phyloP scores from a whole-genome alignment of 2,329 filamentous ascomycete genomes.

The Clonostachys sp. region DNA sequence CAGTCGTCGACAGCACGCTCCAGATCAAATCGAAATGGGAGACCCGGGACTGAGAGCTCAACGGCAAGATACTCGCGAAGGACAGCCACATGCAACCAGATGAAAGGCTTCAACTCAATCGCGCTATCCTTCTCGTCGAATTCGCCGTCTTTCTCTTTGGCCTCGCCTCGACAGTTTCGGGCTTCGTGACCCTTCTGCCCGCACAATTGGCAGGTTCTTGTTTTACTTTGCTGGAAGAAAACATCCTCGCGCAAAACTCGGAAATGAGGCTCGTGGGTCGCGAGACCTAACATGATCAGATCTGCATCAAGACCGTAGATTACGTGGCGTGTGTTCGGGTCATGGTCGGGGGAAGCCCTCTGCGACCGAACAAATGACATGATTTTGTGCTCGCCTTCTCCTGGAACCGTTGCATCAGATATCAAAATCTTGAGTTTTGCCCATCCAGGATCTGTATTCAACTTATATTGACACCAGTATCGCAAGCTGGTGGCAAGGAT shows the following conservation, averaged over 20 bases:
- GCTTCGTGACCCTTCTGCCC: slow-evolving; percentile 90
- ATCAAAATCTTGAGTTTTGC: slow-evolving; percentile 96
- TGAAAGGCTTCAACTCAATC: slow-evolving; percentile 79
- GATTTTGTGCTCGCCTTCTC: slow-evolving; percentile 98
- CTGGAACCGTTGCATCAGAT: slow-evolving; percentile 94
- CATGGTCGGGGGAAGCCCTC: slow-evolving; percentile 81
- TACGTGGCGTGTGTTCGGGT: slow-evolving; percentile 95
- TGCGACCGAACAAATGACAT: slow-evolving; percentile 98
- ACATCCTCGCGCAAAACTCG: slow-evolving; percentile 95
- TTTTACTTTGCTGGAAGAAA: slow-evolving; percentile 83
- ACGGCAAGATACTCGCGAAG: slow-evolving; percentile 89
- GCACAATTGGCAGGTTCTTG: slow-evolving; percentile 80
- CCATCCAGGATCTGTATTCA: slow-evolving; percentile 96
- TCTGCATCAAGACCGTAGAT: slow-evolving; percentile 98
- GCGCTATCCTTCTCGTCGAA: slow-evolving; percentile 76
- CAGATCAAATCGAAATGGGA: slow-evolving; percentile 86
- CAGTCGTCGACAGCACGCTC: slow-evolving; percentile 95
- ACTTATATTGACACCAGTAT: slow-evolving; percentile 97
- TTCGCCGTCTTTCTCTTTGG: slow-evolving; percentile 73
- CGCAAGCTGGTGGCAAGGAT: slow-evolving; percentile 84
- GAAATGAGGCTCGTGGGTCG: slow-evolving; percentile 96
- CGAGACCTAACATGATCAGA: slow-evolving; percentile 96
- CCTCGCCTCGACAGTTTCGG: slow-evolving; percentile 74
- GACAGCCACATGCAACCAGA: slow-evolving; percentile 93
- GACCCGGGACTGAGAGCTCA: slow-evolving; percentile 77